Base-by-base conservation (phyloP, 306 rosid genomes). In the Benincasa hispida region DNA sequence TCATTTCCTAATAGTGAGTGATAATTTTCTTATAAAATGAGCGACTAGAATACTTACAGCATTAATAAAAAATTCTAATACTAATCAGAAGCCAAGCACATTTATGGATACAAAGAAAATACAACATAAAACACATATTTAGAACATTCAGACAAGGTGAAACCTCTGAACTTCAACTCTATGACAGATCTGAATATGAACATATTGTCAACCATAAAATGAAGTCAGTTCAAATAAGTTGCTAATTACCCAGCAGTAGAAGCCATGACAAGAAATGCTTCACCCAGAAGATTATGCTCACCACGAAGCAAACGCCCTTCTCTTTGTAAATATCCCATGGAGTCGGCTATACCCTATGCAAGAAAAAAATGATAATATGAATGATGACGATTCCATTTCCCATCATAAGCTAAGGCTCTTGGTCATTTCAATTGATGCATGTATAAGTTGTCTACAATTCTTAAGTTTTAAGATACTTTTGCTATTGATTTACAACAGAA, bases 201-300 rank as follows among this genome's bases (percentile, higher is more conserved):
- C 53, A 39, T 37, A 32, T 42, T 41, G 50, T 24, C 10, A 15
- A 69, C 75, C 56, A 69, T 69, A 69, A 74, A 54, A n/a, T 11
- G 63, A 50, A 74, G 47, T 32, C 63, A 32, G 63, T 28, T 53
- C 50, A 53, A 21, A 32, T 72, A 27, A 72, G 62, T 74, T 32
- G 63, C 28, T 41, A 74, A 81, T 85, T 91, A 94, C 97, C 99
- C 99, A 61, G 96, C 95, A 78, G 93, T 83, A 76, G 99, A 94
- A 77, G 96, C 97, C 99, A 94, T 91, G 63, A 94, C 76, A 60
- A 94, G 99, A 86, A 94, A 94, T 81, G 99, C 97, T 90, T 94
- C 99, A n/a, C 92, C 96, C 7, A 94, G 81, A 83, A 94, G 90
- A 89, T 94, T 94, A 78, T 94, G 99, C 83, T 94, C 99, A 73